Percentiles rank a stretch among this genome's conserved stretches.
phyloP scores from a whole-genome alignment of 2,329 filamentous ascomycete species.

The Lojkania enalia region DNA sequence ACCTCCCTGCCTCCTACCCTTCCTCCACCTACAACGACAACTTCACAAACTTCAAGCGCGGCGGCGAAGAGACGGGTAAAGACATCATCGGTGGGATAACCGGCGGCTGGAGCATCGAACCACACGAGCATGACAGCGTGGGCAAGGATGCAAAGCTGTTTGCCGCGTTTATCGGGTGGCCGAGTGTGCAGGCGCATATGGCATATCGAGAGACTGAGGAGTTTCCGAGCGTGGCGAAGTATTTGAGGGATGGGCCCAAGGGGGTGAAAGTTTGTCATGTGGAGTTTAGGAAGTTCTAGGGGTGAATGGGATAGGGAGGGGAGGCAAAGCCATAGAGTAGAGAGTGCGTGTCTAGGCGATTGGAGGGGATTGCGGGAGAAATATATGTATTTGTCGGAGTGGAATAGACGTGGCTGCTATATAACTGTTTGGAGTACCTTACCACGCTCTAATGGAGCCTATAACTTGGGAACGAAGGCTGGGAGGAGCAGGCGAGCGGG shows the following conservation, averaged over 20 bases:
- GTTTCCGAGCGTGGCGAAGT: constrained; percentile 49
- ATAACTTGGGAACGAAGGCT: too few relatives aligned
- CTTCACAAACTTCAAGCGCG: constrained; percentile 45
- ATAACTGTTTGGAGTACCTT: too few relatives aligned
- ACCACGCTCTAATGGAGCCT: too few relatives aligned
- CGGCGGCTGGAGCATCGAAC: constrained; percentile 44
- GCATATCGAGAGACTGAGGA: constrained; percentile 49
- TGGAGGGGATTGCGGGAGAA: too few relatives aligned
- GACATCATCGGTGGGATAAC: constrained; percentile 29
- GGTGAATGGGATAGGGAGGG: too few relatives aligned
- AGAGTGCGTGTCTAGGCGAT: too few relatives aligned
- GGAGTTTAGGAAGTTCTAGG: constrained; percentile 21
- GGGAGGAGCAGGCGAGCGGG: too few relatives aligned
- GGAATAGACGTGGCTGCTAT: too few relatives aligned
- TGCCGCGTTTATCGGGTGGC: constrained; percentile 56
- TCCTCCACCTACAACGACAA: constrained; percentile 28
- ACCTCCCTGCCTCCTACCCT: constrained; percentile 45
- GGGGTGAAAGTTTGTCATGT: constrained; percentile 48
- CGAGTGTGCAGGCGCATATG: constrained; percentile 55
- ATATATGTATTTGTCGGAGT: too few relatives aligned
- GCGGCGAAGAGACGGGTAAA: constrained; percentile 36
- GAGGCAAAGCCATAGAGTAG: too few relatives aligned
- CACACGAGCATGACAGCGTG: constrained; percentile 20
- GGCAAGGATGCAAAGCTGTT: constrained; percentile 47
- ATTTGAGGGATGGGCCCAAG: constrained; percentile 48